Evolutionary conservation across 2,329 filamentous ascomycete genomes (phyloP).

Genomic region (Fusarium brachygibbosum): DNA sequence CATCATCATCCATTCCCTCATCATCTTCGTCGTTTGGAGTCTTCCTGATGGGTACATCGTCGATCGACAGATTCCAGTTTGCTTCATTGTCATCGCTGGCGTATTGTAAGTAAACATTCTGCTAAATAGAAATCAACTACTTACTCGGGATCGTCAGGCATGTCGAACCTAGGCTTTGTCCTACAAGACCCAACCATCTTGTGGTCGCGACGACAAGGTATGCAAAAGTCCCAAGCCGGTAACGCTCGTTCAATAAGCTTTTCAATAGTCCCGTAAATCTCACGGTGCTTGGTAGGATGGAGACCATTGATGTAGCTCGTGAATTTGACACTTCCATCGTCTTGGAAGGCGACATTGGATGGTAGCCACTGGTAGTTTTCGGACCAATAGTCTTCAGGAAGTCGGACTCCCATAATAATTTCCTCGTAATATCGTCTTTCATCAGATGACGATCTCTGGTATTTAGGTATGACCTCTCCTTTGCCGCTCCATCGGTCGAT

Average conservation of each 20-base stretch:
- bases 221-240: constrained; percentile 60
- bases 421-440: too few species aligned
- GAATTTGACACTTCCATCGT: constrained; percentile 52
- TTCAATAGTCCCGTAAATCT: constrained; percentile 56
- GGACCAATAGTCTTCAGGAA: constrained; percentile 65
- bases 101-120: neutral
- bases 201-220: accelerated
- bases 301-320: constrained; percentile 63
- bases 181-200: constrained; percentile 6
- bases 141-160: constrained; percentile 21
- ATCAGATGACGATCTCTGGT: too few species aligned
- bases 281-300: constrained; percentile 53
- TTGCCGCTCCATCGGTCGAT: constrained; percentile 42
- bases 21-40: too few species aligned
- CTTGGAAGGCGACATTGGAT: constrained; percentile 56
- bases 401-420: constrained; percentile 61
- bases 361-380: constrained; percentile 49
- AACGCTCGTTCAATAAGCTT: constrained; percentile 54
- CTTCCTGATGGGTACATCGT: too few species aligned
- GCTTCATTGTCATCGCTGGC: constrained; percentile 24
- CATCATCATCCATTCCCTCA: too few species aligned
- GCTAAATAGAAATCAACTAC: accelerated
- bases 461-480: constrained; percentile 37
- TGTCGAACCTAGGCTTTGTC: constrained; percentile 26
- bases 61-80: constrained; percentile 18